Percentiles rank a stretch among this genome's conserved stretches.
phyloP scores from a whole-genome alignment of 495 filamentous ascomycete genomes.

The Bacidia gigantensis region DNA sequence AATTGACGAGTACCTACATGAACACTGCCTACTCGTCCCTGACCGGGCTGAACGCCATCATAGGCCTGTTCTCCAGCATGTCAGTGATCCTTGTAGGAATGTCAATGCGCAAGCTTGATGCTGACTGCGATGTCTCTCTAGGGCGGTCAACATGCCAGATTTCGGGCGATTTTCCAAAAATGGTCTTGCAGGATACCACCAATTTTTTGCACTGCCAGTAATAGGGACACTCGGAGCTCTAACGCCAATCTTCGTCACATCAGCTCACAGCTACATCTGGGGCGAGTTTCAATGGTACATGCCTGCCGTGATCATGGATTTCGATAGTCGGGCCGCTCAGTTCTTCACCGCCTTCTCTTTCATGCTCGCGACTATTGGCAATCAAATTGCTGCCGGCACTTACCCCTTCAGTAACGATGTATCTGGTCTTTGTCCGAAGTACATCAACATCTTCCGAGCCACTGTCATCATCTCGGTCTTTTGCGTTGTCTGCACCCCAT shows the following conservation, averaged over 20 bases:
- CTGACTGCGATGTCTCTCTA: too few species aligned
- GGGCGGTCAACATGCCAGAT: constrained; percentile 41
- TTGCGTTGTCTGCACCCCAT: constrained; percentile 40
- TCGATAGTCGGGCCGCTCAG: constrained; percentile 36
- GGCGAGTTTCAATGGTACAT: constrained; percentile 43
- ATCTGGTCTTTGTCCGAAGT: constrained; percentile 41
- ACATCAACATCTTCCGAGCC: constrained; percentile 44
- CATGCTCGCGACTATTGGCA: constrained; percentile 41
- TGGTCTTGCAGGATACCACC: constrained; percentile 38
- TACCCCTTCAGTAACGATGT: constrained; percentile 47
- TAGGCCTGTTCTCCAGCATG: constrained; percentile 31
- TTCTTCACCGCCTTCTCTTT: constrained; percentile 41
- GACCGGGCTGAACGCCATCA: constrained; percentile 32
- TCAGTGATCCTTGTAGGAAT: too few species aligned
- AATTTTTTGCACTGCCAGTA: constrained; percentile 44
- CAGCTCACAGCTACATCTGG: constrained; percentile 38
- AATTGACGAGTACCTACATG: constrained; percentile 29
- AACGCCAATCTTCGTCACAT: constrained; percentile 38
- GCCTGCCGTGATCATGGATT: constrained; percentile 35
- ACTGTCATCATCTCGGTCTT: constrained; percentile 39
- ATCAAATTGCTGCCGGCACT: constrained; percentile 46
- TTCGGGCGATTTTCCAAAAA: constrained; percentile 45
- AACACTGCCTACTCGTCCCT: constrained; percentile 27
- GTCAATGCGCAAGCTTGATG: too few species aligned
- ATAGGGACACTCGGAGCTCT: constrained; percentile 41